Base-by-base conservation (phyloP, 352 stramenopile genomes). In the Plasmopara viticola region DNA sequence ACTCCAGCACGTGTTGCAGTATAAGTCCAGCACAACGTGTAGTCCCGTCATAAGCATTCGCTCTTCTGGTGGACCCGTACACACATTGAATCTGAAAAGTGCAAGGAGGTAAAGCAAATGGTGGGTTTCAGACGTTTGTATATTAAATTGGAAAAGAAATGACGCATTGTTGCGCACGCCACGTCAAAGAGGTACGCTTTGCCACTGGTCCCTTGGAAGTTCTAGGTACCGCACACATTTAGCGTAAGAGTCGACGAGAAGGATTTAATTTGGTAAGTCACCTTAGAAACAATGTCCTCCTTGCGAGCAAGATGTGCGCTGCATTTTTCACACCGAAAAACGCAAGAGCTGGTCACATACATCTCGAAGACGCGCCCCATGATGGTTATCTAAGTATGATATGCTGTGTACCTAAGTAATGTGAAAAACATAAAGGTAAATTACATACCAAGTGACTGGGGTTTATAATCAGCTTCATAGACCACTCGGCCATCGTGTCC, bases 261-360 rank as follows among this genome's bases (percentile, higher is more conserved):
- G 33, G 18, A 44, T 14, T 4, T 14, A 1, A 17, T 12, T 12
- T 17, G 25, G 58, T 50, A 69, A 61, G 9, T 68, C 59, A 88
- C 92, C 67, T 97, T 98, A 28, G 90, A 97, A 51, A 98, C 93
- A 55, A 97, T 97, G 53, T 97, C 90, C 60, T 97, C 90, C 46
- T 86, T 78, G 63, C 72, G 87, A 7, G 90, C 90, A 30, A 97
- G 70, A 57, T 98, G 90, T 34, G 93, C 94, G 44, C 75, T 72
- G 66, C 93, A 98, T 31, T 96, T 74, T 52, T 68, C 78, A 67
- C 93, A 98, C 46, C 82, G 77, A 53, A 97, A 98, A 15, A 97
- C 61, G 48, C 92, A 78, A 47, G 79, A 61, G 51, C 88, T 91
- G 54, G 97, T 88, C 41, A 98, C 70, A 58, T 95, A 97, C 37